Evolutionary conservation across 495 filamentous ascomycete species (phyloP), one percentile per base, ranked within the genome.

Genomic region (Collariella sp.): DNA sequence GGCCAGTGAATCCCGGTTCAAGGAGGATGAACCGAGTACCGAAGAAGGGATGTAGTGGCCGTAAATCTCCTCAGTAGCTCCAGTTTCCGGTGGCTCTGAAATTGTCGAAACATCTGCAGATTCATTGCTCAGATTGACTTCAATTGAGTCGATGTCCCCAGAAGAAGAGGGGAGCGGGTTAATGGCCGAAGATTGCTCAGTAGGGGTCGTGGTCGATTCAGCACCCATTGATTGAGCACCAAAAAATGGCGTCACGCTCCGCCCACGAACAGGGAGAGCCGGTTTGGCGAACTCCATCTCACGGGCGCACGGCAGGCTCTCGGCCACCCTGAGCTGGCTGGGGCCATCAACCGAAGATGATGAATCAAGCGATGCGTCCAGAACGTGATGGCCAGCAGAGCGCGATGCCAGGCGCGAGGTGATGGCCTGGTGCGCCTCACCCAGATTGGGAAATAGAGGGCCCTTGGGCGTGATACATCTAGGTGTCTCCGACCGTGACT

Each of bases 21-120:
- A 49, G 20, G 65, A 20, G 12, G 56, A 20, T 2, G 45, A 42
- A 4, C 53, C 46, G 22, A 36, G 26, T 20, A 43, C 24, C 7
- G 46, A 45, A 18, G 43, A 49, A 0, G 54, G 40, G 7, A 58
- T 33, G 39, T 70, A 69, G 39, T 67, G 62, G 1, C 61, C 56
- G 36, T 65, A 55, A 7, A 70, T 70, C 38, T 62, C 59, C 24
- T 65, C 60, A 0, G 67, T 67, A 36, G 57, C 67, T 23, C 43
- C 62, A 20, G 64, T 65, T 38, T 57, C 47, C 46, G 51, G 36
- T 42, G 43, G 46, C 13, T 33, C 44, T 49, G 39, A 23, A 13
- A 5, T 16, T 42, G 13, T 26, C 26, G 3, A 10, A 9, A 29
- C 4, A 3, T 24, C 7, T 31, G 16, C 16, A 6, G 24, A 7